A percentile compares a stretch with the other conserved stretches of the same genome.
These are phyloP conservation scores for Coniochaeta pulveracea DNA, from an alignment of 2,329 filamentous ascomycete genomes.

Conservation along the genomic window DNA sequence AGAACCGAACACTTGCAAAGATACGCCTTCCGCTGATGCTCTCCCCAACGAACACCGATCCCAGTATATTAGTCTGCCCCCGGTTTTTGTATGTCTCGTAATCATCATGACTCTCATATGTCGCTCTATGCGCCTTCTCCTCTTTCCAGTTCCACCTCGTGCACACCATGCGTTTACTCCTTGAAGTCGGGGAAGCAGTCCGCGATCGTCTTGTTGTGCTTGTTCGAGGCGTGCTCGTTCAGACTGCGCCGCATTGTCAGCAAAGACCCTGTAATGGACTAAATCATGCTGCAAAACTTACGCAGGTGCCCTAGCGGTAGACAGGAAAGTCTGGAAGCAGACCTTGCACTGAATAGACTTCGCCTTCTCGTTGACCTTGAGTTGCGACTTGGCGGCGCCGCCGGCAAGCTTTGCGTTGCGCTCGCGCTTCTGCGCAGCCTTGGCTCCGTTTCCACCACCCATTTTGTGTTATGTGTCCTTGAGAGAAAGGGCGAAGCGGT, in stretches of 20 bases:
- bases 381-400: conserved; percentile 51
- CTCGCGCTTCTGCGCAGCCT: conserved; percentile 53
- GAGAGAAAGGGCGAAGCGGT: no score
- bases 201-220: conserved; percentile 60
- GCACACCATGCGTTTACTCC: no score
- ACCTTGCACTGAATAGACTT: conserved; percentile 66
- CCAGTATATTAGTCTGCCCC: no score
- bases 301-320: conserved; percentile 64
- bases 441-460: conserved; percentile 25
- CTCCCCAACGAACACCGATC: no score
- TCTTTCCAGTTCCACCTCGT: no score
- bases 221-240: conserved; percentile 61
- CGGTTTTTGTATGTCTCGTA: no score
- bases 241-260: conserved; percentile 31
- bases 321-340: conserved; percentile 71
- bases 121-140: no score
- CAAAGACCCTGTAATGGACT: neutral
- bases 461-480: conserved; percentile 13
- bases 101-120: no score
- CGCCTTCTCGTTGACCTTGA: conserved; percentile 60
- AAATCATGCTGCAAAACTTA: conserved; percentile 25
- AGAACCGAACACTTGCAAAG: no score
- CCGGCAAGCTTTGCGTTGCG: conserved; percentile 54
- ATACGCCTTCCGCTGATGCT: no score
- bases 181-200: conserved; percentile 57